phyloP scores from a whole-genome alignment of 2,329 filamentous ascomycete genomes.

The Aspergillus fumigatus region DNA sequence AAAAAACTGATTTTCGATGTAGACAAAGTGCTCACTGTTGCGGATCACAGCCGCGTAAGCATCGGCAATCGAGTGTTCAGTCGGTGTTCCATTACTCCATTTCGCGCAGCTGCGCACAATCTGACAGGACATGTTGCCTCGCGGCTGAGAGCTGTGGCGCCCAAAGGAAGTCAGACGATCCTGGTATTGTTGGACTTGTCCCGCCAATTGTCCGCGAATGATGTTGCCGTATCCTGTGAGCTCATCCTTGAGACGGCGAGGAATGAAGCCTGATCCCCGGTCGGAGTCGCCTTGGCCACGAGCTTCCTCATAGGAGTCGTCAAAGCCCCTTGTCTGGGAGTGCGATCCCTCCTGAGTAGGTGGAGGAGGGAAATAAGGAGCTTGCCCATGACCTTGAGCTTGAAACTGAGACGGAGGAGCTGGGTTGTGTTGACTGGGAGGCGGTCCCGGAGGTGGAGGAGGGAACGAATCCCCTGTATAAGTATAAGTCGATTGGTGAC shows the following conservation, averaged over 20 bases:
- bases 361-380: conserved; percentile 41
- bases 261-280: conserved; percentile 28
- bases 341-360: conserved; percentile 29
- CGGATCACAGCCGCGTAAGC: conserved; percentile 81
- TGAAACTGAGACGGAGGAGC: conserved; percentile 2
- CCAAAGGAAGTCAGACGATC: conserved; percentile 29
- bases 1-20: conserved; percentile 99
- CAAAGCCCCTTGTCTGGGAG: conserved; percentile 29
- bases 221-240: conserved; percentile 34
- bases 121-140: conserved; percentile 36
- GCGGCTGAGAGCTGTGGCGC: conserved; percentile 19
- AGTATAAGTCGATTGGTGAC: conserved; percentile 24
- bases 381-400: conserved; percentile 22
- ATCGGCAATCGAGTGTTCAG: conserved; percentile 77
- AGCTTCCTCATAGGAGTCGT: conserved; percentile 31
- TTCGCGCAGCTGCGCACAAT: conserved; percentile 77
- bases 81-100: conserved; percentile 90
- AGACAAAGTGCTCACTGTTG: conserved; percentile 86
- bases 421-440: conserved; percentile 20
- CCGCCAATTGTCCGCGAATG: conserved; percentile 38
- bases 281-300: conserved; percentile 31
- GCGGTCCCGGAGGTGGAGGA: conserved; percentile 35
- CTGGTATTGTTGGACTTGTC: conserved; percentile 43
- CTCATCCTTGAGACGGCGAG: conserved; percentile 35
- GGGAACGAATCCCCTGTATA: conserved; percentile 35